These are phyloP conservation scores for Globisporangium recalcitrans DNA, from an alignment of 352 stramenopile species.

Conservation along the genomic window DNA sequence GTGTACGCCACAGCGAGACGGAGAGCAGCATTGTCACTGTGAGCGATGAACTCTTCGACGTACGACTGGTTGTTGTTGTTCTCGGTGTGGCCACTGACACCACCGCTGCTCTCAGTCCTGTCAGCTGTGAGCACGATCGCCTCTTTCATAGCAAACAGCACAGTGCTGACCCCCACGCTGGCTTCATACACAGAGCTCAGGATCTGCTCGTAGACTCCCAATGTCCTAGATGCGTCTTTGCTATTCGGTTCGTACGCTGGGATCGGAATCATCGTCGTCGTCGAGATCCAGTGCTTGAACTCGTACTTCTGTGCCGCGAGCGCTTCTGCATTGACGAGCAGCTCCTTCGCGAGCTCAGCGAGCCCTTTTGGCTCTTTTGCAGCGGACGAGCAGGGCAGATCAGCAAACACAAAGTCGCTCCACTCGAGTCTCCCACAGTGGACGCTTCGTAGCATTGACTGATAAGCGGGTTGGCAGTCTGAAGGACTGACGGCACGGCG, in stretches of 20 bases:
- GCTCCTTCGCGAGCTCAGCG: constrained; percentile 30
- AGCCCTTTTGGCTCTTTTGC: constrained; percentile 17
- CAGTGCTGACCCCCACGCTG: constrained; percentile 41
- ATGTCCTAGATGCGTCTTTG: background rate
- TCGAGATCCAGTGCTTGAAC: constrained; percentile 61
- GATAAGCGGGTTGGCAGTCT: constrained; percentile 35
- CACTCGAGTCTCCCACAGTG: constrained; percentile 51
- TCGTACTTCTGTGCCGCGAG: constrained; percentile 41
- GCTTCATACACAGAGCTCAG: constrained; percentile 36
- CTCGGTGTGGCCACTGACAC: background rate
- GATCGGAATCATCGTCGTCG: constrained; percentile 34
- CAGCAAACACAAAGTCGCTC: constrained; percentile 73
- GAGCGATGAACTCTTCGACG: constrained; percentile 41
- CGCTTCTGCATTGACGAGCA: constrained; percentile 27
- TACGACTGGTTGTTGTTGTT: constrained; percentile 14
- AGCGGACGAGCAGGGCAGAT: constrained; percentile 21
- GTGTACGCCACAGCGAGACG: constrained; percentile 30
- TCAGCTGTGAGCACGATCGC: constrained; percentile 20
- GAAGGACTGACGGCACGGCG: constrained; percentile 28
- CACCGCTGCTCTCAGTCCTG: background rate
- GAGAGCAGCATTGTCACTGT: constrained; percentile 35
- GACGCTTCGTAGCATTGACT: constrained; percentile 35
- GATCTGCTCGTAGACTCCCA: constrained; percentile 28
- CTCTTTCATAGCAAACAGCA: constrained; percentile 54
- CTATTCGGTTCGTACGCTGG: constrained; percentile 9